phyloP scores from a whole-genome alignment of 306 rosid species.

The Pyrus communis region DNA sequence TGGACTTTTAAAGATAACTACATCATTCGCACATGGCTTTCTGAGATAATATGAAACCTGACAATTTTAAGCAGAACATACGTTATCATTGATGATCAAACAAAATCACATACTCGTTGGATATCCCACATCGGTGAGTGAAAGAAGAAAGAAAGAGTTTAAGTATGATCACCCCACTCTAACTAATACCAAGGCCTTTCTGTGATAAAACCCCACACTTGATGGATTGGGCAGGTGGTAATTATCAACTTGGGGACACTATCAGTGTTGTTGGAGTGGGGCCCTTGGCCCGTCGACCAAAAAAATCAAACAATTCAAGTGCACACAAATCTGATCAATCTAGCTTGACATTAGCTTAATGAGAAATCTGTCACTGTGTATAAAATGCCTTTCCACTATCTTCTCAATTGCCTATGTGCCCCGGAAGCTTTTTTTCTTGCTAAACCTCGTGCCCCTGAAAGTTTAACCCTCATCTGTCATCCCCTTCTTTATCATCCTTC shows the following conservation, averaged over 20 bases:
- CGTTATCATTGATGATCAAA: background rate
- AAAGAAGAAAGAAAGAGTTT: too few species aligned
- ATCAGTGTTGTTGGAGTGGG: too few species aligned
- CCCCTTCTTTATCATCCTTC: background rate
- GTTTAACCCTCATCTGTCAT: background rate
- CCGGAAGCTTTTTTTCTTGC: background rate
- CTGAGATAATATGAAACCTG: slow-evolving; percentile 93
- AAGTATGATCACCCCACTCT: too few species aligned
- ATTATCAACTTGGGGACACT: too few species aligned
- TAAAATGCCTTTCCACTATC: background rate
- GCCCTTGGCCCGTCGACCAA: too few species aligned
- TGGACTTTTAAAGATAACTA: slow-evolving; percentile 90
- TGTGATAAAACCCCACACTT: too few species aligned
- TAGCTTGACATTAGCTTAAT: background rate
- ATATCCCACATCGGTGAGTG: too few species aligned
- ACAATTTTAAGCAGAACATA: slow-evolving; percentile 17
- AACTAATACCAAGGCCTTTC: too few species aligned
- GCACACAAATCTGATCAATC: background rate
- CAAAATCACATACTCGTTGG: background rate
- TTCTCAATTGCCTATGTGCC: background rate
- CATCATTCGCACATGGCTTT: slow-evolving; percentile 88
- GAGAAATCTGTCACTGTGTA: background rate
- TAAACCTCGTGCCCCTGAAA: background rate
- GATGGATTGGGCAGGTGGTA: too few species aligned
- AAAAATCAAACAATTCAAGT: too few species aligned